These are phyloP conservation scores for Termitomyces heimii DNA, from an alignment of 768 basidiomycete species.

Conservation along the genomic window DNA sequence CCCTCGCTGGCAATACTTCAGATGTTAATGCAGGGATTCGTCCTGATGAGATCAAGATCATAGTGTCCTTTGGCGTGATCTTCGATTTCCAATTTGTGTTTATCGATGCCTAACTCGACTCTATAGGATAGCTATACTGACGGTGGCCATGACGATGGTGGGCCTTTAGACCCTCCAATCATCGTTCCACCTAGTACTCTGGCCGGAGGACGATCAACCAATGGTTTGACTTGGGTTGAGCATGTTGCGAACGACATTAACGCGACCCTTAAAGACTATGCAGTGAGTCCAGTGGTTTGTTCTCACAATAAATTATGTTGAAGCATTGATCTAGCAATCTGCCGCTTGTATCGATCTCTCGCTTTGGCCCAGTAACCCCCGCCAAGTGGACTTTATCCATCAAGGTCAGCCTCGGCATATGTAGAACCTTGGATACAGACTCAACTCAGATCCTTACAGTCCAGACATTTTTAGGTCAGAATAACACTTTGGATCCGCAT, in stretches of 20 bases:
- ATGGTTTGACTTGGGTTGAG: constrained; percentile 48
- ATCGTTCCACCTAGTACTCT: constrained; percentile 33
- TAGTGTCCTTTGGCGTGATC: constrained; percentile 46
- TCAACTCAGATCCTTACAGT: constrained; percentile 20
- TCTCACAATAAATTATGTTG: neutral
- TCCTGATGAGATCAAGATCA: constrained; percentile 31
- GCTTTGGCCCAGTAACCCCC: constrained; percentile 47
- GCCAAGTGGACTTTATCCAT: constrained; percentile 40
- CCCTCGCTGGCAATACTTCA: constrained; percentile 29
- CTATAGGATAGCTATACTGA: constrained; percentile 47
- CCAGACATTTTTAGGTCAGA: constrained; percentile 36
- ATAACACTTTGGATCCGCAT: constrained; percentile 34
- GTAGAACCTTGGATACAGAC: neutral
- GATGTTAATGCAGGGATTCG: constrained; percentile 45
- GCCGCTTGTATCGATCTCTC: constrained; percentile 41
- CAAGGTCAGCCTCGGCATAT: constrained; percentile 29
- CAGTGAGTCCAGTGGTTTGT: constrained; percentile 23
- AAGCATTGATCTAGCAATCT: constrained; percentile 22
- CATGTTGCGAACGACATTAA: constrained; percentile 34
- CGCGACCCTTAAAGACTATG: constrained; percentile 45
- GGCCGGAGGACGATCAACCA: constrained; percentile 46
- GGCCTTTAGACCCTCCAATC: constrained; percentile 37
- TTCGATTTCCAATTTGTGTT: neutral
- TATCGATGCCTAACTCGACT: neutral
- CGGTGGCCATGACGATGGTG: constrained; percentile 44